Percentiles rank a stretch among this genome's conserved stretches.
Evolutionary conservation across 2,329 filamentous ascomycete genomes (phyloP).

Genomic region (Neospermospora avenae): DNA sequence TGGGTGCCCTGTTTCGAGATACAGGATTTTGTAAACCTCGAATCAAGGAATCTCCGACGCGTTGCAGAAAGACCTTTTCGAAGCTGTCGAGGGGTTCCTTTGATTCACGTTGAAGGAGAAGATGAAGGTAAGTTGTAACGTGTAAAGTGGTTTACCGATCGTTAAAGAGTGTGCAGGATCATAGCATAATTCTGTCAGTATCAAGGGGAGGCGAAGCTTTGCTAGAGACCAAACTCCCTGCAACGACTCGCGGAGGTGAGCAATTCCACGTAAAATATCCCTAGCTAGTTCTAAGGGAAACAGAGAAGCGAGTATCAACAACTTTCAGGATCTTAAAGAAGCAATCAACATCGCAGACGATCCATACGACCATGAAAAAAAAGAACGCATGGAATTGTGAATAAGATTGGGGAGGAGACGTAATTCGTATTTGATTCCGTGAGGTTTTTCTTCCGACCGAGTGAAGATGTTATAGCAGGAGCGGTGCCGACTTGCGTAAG

Average conservation of each 20-base stretch:
- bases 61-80: slow-evolving; percentile 15
- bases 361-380: slow-evolving; percentile 46
- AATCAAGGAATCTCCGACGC: slow-evolving; percentile 38
- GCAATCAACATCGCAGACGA: slow-evolving; percentile 22
- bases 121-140: slow-evolving; percentile 36
- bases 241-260: slow-evolving; percentile 12
- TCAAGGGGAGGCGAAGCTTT: slow-evolving; percentile 45
- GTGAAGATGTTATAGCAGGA: slow-evolving; percentile 29
- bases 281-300: neutral
- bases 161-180: neutral
- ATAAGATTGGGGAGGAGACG: neutral
- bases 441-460: slow-evolving; percentile 47
- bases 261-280: slow-evolving; percentile 19
- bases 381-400: slow-evolving; percentile 35
- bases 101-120: slow-evolving; percentile 27
- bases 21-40: slow-evolving; percentile 41
- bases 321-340: slow-evolving; percentile 50
- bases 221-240: slow-evolving; percentile 25
- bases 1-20: slow-evolving; percentile 9
- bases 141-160: neutral
- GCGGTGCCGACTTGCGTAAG: slow-evolving; percentile 8
- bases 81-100: slow-evolving; percentile 19
- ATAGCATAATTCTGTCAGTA: slow-evolving; percentile 28
- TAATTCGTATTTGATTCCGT: slow-evolving; percentile 44
- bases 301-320: slow-evolving; percentile 36